Conservation (phyloP, 148 eudicot species). For the Rhododendron vialii region DNA sequence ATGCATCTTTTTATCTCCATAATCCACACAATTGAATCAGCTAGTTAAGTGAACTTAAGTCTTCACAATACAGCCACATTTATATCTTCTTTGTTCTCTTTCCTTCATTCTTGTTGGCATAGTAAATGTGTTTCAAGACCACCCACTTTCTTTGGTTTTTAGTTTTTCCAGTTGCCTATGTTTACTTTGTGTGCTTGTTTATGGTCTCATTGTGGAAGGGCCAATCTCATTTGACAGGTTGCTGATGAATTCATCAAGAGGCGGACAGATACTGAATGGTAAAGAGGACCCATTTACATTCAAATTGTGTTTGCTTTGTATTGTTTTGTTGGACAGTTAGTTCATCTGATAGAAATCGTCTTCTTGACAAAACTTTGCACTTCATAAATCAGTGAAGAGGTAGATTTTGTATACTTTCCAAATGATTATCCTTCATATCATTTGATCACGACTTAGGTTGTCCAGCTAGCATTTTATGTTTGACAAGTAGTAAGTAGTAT, state of each 20-base stretch:
- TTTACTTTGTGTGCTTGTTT: not conserved
- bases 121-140: not conserved
- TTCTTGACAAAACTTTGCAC: not conserved
- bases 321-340: not conserved
- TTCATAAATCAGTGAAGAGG: not conserved
- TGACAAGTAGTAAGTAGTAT: conserved; percentile 4
- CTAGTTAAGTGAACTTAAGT: conserved; percentile 2
- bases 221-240: conserved; percentile 43
- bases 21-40: not conserved
- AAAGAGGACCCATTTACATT: conserved; percentile 9
- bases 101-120: not conserved
- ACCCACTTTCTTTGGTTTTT: not conserved
- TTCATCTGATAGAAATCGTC: not conserved
- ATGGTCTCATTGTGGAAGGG: not conserved
- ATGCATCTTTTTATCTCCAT: not conserved
- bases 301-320: not conserved
- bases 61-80: not conserved
- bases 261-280: conserved; percentile 78
- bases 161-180: not conserved
- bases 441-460: not conserved
- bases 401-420: not conserved
- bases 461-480: not conserved
- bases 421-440: not conserved
- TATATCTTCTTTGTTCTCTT: not conserved
- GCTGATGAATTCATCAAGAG: conserved; percentile 78